Conservation (phyloP, 2,329 filamentous ascomycete species). For the Colletotrichum sp. region DNA sequence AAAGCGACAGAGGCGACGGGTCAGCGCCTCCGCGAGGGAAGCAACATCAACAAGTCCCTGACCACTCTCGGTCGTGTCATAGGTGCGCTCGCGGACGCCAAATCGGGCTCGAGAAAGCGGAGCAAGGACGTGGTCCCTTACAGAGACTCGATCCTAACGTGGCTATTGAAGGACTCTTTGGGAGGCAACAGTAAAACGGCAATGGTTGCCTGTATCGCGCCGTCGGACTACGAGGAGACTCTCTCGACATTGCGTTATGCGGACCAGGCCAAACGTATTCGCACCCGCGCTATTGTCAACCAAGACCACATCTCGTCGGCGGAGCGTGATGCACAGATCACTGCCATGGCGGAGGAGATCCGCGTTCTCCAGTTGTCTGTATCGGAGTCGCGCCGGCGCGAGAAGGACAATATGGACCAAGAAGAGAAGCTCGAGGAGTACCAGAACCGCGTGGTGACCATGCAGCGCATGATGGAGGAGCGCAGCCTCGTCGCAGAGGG, state of each 20-base stretch:
- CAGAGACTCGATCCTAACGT: slow-evolving; percentile 81
- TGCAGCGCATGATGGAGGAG: slow-evolving; percentile 98
- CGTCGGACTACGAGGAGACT: slow-evolving; percentile 96
- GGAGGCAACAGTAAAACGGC: slow-evolving; percentile 98
- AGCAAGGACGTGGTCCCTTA: slow-evolving; percentile 78
- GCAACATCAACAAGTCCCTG: slow-evolving; percentile 98
- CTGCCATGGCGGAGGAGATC: slow-evolving; percentile 95
- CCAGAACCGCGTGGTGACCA: slow-evolving; percentile 84
- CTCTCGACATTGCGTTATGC: slow-evolving; percentile 95
- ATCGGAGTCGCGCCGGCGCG: slow-evolving; percentile 67
- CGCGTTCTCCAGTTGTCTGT: slow-evolving; percentile 80
- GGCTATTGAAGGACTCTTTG: slow-evolving; percentile 94
- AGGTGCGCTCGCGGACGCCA: slow-evolving; percentile 80
- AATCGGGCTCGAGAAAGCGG: slow-evolving; percentile 61
- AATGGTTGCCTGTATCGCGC: slow-evolving; percentile 98
- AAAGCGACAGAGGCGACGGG: slow-evolving; percentile 96
- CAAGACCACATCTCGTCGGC: slow-evolving; percentile 92
- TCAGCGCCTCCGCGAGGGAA: slow-evolving; percentile 87
- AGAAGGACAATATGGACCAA: slow-evolving; percentile 78
- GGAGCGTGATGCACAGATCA: slow-evolving; percentile 92
- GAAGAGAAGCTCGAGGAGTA: slow-evolving; percentile 93
- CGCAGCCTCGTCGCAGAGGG: slow-evolving; percentile 87
- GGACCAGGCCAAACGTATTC: slow-evolving; percentile 96
- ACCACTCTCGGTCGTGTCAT: slow-evolving; percentile 96
- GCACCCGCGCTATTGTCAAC: slow-evolving; percentile 92